These are phyloP conservation scores for Aspergillus cejpii DNA, from an alignment of 2,329 filamentous ascomycete genomes.

Conservation along the genomic window DNA sequence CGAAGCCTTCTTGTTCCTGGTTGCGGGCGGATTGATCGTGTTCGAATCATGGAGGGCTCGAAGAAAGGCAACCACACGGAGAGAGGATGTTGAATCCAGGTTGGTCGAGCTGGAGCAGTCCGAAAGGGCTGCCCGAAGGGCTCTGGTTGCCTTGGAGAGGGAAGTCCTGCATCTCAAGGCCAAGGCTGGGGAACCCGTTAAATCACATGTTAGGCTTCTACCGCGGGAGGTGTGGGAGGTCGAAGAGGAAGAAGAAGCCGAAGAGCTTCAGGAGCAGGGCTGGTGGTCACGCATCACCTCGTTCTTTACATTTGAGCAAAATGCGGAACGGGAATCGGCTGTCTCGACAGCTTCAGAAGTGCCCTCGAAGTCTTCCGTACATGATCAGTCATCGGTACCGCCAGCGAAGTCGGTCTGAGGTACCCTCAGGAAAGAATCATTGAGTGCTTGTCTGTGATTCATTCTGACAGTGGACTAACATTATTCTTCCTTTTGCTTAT, in stretches of 20 bases:
- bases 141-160: conserved; percentile 42
- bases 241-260: conserved; percentile 25
- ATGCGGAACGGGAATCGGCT: conserved; percentile 8
- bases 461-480: neutral
- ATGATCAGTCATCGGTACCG: neutral
- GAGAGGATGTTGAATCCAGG: conserved; percentile 56
- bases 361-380: neutral
- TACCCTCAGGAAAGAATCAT: neutral
- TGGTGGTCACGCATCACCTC: conserved; percentile 33
- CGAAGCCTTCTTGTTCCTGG: conserved; percentile 59
- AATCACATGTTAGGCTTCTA: conserved; percentile 30
- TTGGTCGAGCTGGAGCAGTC: conserved; percentile 52
- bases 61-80: conserved; percentile 53
- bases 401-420: neutral
- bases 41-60: conserved; percentile 57
- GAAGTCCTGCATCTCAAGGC: conserved; percentile 40
- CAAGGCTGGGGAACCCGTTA: conserved; percentile 30
- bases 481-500: neutral
- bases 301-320: conserved; percentile 26
- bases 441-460: neutral
- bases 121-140: conserved; percentile 36
- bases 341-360: conserved; percentile 6
- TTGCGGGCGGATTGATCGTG: conserved; percentile 56
- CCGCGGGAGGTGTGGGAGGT: conserved; percentile 38
- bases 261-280: conserved; percentile 22